Percentiles rank a stretch among this genome's conserved stretches.
Conservation (phyloP, 2,329 filamentous ascomycete species). For the Hysterium pulicare region DNA sequence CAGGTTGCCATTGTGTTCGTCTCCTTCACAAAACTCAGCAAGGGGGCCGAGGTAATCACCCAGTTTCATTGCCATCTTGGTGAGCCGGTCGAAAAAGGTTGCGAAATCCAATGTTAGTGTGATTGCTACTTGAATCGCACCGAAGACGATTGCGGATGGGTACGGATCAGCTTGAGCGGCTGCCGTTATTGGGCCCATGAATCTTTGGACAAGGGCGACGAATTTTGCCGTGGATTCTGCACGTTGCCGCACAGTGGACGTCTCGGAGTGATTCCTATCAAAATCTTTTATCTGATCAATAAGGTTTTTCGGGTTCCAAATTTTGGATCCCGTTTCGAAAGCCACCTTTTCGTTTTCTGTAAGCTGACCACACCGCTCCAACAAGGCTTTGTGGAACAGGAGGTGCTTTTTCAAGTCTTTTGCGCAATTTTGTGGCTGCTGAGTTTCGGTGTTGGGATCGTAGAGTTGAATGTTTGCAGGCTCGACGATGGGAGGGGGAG, state of each 20-base stretch:
- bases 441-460: too few relatives aligned
- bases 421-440: too few relatives aligned
- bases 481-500: too few relatives aligned
- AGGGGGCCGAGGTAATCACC: constrained; percentile 19
- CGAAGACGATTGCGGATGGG: constrained; percentile 18
- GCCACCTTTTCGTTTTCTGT: constrained; percentile 12
- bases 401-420: too few relatives aligned
- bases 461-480: too few relatives aligned
- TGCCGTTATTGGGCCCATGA: constrained; percentile 17
- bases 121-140: constrained; percentile 15
- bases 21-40: constrained; percentile 11
- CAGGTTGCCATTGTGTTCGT: constrained; percentile 10
- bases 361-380: too few relatives aligned
- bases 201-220: constrained; percentile 15
- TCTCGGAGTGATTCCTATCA: constrained; percentile 12
- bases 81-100: constrained; percentile 15
- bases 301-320: constrained; percentile 10
- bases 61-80: constrained; percentile 15
- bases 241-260: constrained; percentile 15
- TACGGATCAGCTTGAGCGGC: constrained; percentile 16
- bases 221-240: constrained; percentile 16
- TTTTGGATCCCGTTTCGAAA: constrained; percentile 10
- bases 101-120: constrained; percentile 16
- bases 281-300: constrained; percentile 7
- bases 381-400: too few relatives aligned